A percentile compares a stretch with the other conserved stretches of the same genome.
These are phyloP conservation scores for Prunus yedoensis DNA, from an alignment of 331 rosid species.

Conservation along the genomic window DNA sequence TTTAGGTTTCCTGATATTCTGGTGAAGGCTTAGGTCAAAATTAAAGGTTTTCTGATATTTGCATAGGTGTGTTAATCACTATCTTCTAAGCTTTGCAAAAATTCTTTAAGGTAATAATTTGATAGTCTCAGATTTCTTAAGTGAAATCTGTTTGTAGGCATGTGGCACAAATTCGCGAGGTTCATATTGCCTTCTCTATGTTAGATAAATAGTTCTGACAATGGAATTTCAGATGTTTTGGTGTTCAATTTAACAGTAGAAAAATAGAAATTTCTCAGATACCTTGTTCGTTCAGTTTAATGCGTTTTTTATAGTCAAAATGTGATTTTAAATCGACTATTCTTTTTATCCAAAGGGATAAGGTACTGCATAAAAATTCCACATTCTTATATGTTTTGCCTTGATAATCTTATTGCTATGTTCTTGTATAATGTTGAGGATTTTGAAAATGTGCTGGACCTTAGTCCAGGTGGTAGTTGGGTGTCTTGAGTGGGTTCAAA, in stretches of 20 bases:
- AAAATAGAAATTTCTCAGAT: background rate
- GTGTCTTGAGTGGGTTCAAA: constrained; percentile 8
- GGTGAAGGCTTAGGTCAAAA: background rate
- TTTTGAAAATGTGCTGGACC: constrained; percentile 1
- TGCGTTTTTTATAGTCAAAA: background rate
- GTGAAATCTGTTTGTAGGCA: background rate
- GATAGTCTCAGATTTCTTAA: background rate
- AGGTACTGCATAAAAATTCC: constrained; percentile 10
- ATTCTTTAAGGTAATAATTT: background rate
- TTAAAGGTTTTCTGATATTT: background rate
- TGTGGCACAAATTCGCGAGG: background rate
- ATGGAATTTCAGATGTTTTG: background rate
- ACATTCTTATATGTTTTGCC: constrained; percentile 12
- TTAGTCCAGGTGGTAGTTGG: background rate
- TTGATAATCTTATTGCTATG: constrained; percentile 31
- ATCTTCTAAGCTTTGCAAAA: background rate
- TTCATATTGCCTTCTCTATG: background rate
- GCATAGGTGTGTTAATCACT: background rate
- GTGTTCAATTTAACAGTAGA: constrained; percentile 6
- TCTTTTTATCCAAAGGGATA: constrained; percentile 6
- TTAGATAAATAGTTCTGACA: background rate
- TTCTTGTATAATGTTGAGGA: constrained; percentile 9
- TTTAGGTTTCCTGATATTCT: background rate
- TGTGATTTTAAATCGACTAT: constrained; percentile 1
- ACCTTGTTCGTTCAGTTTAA: background rate